Evolutionary conservation across 306 rosid genomes (phyloP).

Genomic region (Begonia fuchsioides): DNA sequence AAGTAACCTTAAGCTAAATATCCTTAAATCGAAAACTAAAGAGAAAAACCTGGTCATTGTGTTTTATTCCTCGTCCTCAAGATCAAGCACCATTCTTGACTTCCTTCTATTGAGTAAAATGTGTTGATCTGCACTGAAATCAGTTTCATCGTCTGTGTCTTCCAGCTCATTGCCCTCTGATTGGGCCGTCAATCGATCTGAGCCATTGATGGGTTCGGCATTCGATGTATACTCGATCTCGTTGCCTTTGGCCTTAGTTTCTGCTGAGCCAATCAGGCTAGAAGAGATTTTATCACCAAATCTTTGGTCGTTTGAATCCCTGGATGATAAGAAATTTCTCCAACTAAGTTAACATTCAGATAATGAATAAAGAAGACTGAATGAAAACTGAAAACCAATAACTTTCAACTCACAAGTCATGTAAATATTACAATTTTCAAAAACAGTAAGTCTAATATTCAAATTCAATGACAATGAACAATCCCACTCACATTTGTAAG

Average conservation of each 20-base stretch:
- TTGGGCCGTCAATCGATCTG: slow-evolving; percentile 13
- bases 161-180: slow-evolving; percentile 31
- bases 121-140: slow-evolving; percentile 13
- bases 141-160: slow-evolving; percentile 60
- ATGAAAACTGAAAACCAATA: too few relatives aligned
- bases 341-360: too few relatives aligned
- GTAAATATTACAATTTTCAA: too few relatives aligned
- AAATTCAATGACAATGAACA: too few relatives aligned
- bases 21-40: not conserved
- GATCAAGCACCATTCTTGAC: slow-evolving; percentile 72
- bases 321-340: slow-evolving; percentile 4
- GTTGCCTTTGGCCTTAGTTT: slow-evolving; percentile 16
- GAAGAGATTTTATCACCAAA: slow-evolving; percentile 1
- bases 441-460: too few relatives aligned
- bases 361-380: too few relatives aligned
- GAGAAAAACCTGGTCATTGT: not conserved
- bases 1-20: too few relatives aligned
- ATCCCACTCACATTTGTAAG: slow-evolving; percentile 21
- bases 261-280: slow-evolving; percentile 4
- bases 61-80: slow-evolving; percentile 61
- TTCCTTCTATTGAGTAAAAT: slow-evolving; percentile 43
- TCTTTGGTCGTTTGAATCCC: slow-evolving; percentile 10
- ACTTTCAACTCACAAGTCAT: too few relatives aligned
- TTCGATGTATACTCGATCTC: slow-evolving; percentile 13
- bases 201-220: slow-evolving; percentile 7